Evolutionary conservation across 2,329 filamentous ascomycete species (phyloP), one percentile per base, ranked within the genome.

Genomic region (Colletotrichum orchidophilum): DNA sequence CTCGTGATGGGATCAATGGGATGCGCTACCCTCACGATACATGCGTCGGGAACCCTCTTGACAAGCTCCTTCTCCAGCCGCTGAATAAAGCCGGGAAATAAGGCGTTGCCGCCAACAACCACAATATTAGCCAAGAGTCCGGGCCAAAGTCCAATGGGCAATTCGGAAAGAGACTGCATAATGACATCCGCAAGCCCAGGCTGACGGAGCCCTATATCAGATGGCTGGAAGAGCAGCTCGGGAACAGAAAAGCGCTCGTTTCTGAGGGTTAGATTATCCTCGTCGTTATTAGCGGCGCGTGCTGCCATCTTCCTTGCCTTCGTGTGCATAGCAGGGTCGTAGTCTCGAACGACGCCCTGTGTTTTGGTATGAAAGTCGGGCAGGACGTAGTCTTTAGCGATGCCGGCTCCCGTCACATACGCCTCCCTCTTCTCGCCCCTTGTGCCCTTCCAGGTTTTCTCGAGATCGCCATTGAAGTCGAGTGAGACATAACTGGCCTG

Each of bases 161-260:
- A 81, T 13, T 86, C 86, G 9, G 89, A 87, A 15, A 99, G 82
- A 13, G 92, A 93, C 79, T 98, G 91, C 81, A 96, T 86, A 12
- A 98, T 88, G n/a, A 94, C 87, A 58, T 95, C 93, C 0, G 94
- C 89, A 24, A 99, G 85, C 0, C 96, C 96, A 0, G 92, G 91
- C 76, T 97, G 94, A 57, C 90, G 89, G 80, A 98, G 90, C 1
- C 95, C 95, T 53, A 97, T 91, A 81, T 98, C 96, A 3, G 88
- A 87, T 0, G 96, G 96, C 66, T 88, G 92, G 83, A 99, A 98
- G 3, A 99, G 83, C 6, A 98, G 86, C 79, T 99, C 96, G 0
- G 96, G 96, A 0, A 97, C 92, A 2, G 90, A 86, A 78, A 99
- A 99, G 55, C 96, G 90, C 83, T 99, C 96, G 80, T 98, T 98